Conservation (phyloP, 306 rosid genomes). For the Malus fusca region DNA sequence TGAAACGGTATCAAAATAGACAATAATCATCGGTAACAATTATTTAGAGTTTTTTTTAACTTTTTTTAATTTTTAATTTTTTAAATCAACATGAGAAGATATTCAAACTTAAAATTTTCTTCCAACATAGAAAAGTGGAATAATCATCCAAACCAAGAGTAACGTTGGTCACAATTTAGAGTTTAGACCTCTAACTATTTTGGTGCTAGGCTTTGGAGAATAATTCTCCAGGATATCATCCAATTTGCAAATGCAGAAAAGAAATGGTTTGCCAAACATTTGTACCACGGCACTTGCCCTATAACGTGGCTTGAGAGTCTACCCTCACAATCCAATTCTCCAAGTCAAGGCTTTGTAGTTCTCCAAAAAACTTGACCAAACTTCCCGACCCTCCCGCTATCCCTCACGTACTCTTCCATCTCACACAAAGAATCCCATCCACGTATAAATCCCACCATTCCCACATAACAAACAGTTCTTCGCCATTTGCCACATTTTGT, state of each 20-base stretch:
- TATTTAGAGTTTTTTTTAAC: no score
- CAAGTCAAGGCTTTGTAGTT: constrained; percentile 21
- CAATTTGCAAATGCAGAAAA: not conserved
- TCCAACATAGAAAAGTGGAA: no score
- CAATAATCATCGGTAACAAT: no score
- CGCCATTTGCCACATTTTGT: not conserved
- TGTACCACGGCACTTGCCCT: not conserved
- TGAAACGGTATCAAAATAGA: no score
- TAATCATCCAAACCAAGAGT: no score
- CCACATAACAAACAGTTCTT: not conserved
- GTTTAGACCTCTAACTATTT: not conserved
- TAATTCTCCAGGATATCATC: not conserved
- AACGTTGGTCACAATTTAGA: not conserved
- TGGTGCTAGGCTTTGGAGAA: not conserved
- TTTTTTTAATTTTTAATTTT: rapidly evolving
- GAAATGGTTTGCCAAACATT: not conserved
- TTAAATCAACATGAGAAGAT: no score
- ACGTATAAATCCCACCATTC: not conserved
- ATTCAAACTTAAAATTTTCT: no score
- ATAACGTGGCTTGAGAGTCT: constrained; percentile 19
- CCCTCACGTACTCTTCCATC: constrained; percentile 38
- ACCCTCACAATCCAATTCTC: constrained; percentile 15
- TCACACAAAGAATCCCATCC: constrained; percentile 41
- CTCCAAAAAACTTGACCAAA: constrained; percentile 10
- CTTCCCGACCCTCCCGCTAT: constrained; percentile 24